Evolutionary conservation across 805 yeast species (phyloP), one percentile per base, ranked within the genome.

Genomic region (Saturnispora mendoncae): DNA sequence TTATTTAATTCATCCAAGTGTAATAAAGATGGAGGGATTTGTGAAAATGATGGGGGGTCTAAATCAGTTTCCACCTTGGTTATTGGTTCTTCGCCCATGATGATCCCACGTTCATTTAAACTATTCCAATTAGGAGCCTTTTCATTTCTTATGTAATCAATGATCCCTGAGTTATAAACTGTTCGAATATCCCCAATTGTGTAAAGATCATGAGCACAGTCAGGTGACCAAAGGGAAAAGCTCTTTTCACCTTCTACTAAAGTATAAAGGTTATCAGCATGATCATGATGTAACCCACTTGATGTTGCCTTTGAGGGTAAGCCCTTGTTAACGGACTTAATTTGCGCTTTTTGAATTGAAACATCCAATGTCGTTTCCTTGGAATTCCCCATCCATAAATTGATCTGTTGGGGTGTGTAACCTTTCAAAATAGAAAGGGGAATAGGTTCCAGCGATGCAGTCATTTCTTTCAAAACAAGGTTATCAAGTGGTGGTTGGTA

Each of bases 281-380:
- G 88, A 55, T 82, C 90, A 55, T 82, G 90, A 51, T 82, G 90
- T 10, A 82, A 60, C 0, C 90, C 90, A 1, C 87, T 78, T 0
- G 86, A 78, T 1, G 78, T 65, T 1, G 66, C 64, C n/a, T 49
- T 49, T 1, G 73, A 71, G 1, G 85, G 81, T 1, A 80, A 58
- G 18, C 84, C 84, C 4, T 77, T 55, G 1, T 73, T 39, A 4
- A 45, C 17, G 2, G 28, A 14, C n/a, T 18, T 18, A 4, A 42
- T 28, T 15, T 26, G 10, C 4, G 33, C 38, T 19, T 33, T 15
- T 25, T 39, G 20, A 14, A 18, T 26, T 24, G 18, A 13, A 1
- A 30, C 21, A 4, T 33, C 33, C 47, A 42, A 13, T 53, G 48
- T 2, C 45, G 39, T 29, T 19, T 31, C 27, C 13, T 36, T 36